A percentile compares a stretch with the other conserved stretches of the same genome.
These are phyloP conservation scores for Macrophomina phaseolina DNA, from an alignment of 2,329 filamentous ascomycete genomes.

Conservation along the genomic window DNA sequence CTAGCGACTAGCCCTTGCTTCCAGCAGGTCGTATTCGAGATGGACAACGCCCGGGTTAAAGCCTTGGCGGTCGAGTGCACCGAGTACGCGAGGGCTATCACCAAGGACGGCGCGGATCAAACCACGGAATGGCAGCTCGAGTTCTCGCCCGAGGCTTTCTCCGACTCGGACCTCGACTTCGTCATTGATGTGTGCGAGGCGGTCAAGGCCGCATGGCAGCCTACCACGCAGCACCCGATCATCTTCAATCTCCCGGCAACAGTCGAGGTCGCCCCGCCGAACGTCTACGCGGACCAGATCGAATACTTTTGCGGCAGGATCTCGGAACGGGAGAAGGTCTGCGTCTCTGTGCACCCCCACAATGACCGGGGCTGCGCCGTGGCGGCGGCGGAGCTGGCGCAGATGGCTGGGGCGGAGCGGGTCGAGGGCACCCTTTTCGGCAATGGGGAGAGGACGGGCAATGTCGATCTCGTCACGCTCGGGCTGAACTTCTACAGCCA, in stretches of 20 bases:
- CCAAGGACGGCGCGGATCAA: constrained; percentile 72
- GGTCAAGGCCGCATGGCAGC: constrained; percentile 52
- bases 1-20: constrained; percentile 97
- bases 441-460: constrained; percentile 94
- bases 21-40: constrained; percentile 86
- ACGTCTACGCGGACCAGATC: too few species aligned
- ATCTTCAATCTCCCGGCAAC: too few species aligned
- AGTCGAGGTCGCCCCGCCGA: too few species aligned
- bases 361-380: constrained; percentile 83
- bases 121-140: constrained; percentile 76
- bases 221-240: too few species aligned
- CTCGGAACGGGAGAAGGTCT: too few species aligned
- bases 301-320: too few species aligned
- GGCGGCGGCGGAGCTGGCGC: constrained; percentile 87
- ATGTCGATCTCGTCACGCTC: constrained; percentile 92
- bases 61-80: constrained; percentile 85
- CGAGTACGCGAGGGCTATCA: constrained; percentile 84
- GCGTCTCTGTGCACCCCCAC: too few species aligned
- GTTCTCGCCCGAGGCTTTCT: constrained; percentile 88
- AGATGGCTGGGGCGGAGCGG: constrained; percentile 94
- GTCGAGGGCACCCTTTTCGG: constrained; percentile 95
- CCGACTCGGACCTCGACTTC: constrained; percentile 85
- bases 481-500: constrained; percentile 95
- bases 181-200: constrained; percentile 85
- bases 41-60: constrained; percentile 79